Evolutionary conservation across 306 rosid species (phyloP).

Genomic region (Albizia julibrissin): DNA sequence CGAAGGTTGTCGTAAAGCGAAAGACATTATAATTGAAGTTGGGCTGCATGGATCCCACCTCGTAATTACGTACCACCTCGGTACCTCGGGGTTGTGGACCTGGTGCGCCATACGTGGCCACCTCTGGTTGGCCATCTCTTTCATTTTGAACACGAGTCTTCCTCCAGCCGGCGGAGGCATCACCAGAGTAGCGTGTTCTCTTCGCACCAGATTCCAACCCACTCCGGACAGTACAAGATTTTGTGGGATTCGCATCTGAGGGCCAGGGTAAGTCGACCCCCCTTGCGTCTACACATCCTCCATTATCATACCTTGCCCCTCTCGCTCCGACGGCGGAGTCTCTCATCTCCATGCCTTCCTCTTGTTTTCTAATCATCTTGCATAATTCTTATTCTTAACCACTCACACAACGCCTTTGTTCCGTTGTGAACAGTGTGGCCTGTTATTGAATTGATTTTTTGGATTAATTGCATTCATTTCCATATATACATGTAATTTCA

Average conservation of each 20-base stretch:
- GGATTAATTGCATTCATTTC: neutral
- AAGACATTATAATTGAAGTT: conserved; percentile 6
- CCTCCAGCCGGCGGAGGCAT: neutral
- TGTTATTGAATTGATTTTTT: too few relatives aligned
- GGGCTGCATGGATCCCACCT: conserved; percentile 6
- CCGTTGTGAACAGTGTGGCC: too few relatives aligned
- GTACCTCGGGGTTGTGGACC: neutral
- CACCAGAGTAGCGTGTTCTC: neutral
- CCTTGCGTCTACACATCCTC: neutral
- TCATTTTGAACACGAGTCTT: neutral
- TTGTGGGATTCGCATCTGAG: neutral
- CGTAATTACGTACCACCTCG: neutral
- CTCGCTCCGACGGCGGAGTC: neutral
- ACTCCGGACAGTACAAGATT: neutral
- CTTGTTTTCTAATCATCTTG: neutral
- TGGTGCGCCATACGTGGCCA: neutral
- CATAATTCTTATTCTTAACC: neutral
- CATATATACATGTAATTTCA: neutral
- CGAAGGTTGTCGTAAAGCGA: neutral
- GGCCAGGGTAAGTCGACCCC: conserved; percentile 2
- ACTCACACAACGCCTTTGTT: neutral
- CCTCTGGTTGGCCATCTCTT: neutral
- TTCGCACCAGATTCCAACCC: neutral
- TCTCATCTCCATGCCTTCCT: neutral
- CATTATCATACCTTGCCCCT: neutral